Base-by-base conservation (phyloP, 163 green algal species). In the Chlorella variabilis region DNA sequence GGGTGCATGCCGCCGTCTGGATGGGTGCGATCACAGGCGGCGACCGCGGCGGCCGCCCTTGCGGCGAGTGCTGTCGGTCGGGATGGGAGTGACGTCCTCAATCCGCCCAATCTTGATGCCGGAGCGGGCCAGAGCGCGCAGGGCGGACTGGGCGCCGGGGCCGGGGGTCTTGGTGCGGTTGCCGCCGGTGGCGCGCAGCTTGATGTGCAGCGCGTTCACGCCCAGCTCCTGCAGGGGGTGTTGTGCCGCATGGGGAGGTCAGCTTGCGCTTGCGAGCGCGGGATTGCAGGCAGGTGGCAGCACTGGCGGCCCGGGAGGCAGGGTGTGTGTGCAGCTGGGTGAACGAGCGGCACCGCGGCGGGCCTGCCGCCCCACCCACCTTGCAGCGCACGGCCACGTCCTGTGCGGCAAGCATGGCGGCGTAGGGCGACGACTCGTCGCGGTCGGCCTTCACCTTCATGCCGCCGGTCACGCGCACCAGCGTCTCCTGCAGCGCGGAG, bases 361-460 rank as follows among this genome's bases (percentile, higher is more conserved):
- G n/a, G n/a, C n/a, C n/a, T n/a, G n/a, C n/a, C n/a, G n/a, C n/a
- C n/a, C n/a, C 49, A 27, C 84, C 23, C 68, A 96, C 94, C 94
- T 98, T 98, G 92, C 91, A 96, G 71, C 92, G 89, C 11, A 86
- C 83, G 33, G 95, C 94, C 38, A 98, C 95, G 83, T 98, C 95
- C 91, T 99, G 97, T 8, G 97, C 97, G 51, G 97, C 97, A 95
- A 99, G 93, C 97, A 99, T 99, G 75, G 97, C 97, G 62, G 97
- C 97, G 86, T 99, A 99, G 58, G 97, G 97, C 17, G 95, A 98
- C 38, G 95, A 98, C 94, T 99, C 97, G 82, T 99, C 97, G 69
- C 97, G 94, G 86, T 99, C 97, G 78, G 97, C 97, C 92, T 99
- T 99, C 49, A 99, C 97, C 91, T 99, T 99, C 97, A 99, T 99